Percentiles rank a stretch among this genome's conserved stretches.
These are phyloP conservation scores for Talaromyces sp. DNA, from an alignment of 2,329 filamentous ascomycete species.

Conservation along the genomic window DNA sequence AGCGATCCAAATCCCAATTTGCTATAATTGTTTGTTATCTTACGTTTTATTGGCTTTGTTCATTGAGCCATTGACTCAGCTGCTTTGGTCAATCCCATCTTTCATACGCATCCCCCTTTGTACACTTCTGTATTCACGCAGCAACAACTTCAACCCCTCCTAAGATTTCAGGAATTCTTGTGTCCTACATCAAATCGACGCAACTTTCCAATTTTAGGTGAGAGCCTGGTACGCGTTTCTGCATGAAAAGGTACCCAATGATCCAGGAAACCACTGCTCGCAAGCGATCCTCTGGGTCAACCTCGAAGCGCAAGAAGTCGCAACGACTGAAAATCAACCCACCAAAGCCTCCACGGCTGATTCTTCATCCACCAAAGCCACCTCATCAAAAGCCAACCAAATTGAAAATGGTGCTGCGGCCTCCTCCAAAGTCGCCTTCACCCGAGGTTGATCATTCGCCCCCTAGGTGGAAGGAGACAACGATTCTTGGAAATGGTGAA, in stretches of 20 bases:
- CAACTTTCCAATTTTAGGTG: neutral
- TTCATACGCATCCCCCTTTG: neutral
- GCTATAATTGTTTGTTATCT: neutral
- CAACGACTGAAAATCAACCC: conserved; percentile 6
- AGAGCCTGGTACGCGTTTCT: neutral
- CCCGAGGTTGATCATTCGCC: neutral
- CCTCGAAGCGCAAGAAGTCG: conserved; percentile 10
- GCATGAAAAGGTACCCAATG: neutral
- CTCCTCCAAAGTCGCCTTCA: neutral
- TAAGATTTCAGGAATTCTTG: neutral
- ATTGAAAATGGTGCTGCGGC: neutral
- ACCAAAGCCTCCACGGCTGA: conserved; percentile 8
- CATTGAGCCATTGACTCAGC: conserved; percentile 7
- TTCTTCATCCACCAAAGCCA: conserved; percentile 13
- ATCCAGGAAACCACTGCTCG: conserved; percentile 4
- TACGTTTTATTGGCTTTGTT: neutral
- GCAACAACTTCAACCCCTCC: neutral
- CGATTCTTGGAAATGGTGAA: conserved; percentile 16
- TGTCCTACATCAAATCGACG: neutral
- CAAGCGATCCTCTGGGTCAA: conserved; percentile 14
- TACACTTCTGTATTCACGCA: neutral
- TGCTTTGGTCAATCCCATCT: conserved; percentile 4
- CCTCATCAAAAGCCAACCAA: conserved; percentile 4
- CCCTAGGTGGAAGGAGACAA: neutral
- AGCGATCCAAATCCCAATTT: neutral